A percentile compares a stretch with the other conserved stretches of the same genome.
phyloP scores from a whole-genome alignment of 2,329 filamentous ascomycete species.

The Aspergillus aculeatus region DNA sequence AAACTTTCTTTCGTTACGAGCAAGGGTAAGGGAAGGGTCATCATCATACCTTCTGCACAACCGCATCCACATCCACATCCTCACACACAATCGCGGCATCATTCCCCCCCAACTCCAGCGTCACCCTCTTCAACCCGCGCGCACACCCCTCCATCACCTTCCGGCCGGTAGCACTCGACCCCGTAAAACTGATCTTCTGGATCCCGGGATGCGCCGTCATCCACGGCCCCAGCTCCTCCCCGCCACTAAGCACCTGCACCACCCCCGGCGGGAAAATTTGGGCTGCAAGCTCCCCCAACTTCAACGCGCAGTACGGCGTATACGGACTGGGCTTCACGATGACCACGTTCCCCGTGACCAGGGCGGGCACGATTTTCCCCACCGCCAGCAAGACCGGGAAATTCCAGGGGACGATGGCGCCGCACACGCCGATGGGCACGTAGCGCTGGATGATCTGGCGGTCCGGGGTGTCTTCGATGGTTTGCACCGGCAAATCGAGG shows the following conservation, averaged over 20 bases:
- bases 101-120: slow-evolving; percentile 57
- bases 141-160: slow-evolving; percentile 52
- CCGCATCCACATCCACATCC: slow-evolving; percentile 51
- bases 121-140: slow-evolving; percentile 54
- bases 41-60: slow-evolving; percentile 43
- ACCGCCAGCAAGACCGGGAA: slow-evolving; percentile 46
- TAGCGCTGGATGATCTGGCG: slow-evolving; percentile 35
- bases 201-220: slow-evolving; percentile 57
- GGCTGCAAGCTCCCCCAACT: slow-evolving; percentile 52
- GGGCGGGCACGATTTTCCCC: slow-evolving; percentile 52
- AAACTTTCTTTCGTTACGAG: neutral
- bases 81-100: slow-evolving; percentile 55
- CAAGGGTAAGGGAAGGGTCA: no score
- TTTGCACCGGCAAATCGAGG: slow-evolving; percentile 45
- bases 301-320: slow-evolving; percentile 56
- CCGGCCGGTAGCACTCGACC: slow-evolving; percentile 53
- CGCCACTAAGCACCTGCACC: slow-evolving; percentile 56
- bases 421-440: slow-evolving; percentile 43
- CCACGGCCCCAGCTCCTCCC: slow-evolving; percentile 53
- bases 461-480: slow-evolving; percentile 50
- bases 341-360: slow-evolving; percentile 55
- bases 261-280: slow-evolving; percentile 56
- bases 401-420: slow-evolving; percentile 63
- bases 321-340: slow-evolving; percentile 55
- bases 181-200: slow-evolving; percentile 60